phyloP scores from a whole-genome alignment of 768 basidiomycete genomes.

The Lentinula aciculospora region DNA sequence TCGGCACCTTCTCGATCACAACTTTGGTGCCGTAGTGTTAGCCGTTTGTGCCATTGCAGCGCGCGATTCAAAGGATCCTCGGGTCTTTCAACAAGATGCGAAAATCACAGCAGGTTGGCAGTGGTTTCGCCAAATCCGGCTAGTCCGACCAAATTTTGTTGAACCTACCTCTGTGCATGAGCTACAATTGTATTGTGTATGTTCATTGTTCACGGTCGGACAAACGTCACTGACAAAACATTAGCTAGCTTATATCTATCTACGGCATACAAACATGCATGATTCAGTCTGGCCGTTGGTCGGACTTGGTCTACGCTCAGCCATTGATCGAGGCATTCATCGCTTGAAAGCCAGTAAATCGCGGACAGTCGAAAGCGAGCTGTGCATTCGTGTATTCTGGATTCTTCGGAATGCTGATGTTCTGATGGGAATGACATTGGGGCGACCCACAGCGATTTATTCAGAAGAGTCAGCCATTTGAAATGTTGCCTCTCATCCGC shows the following conservation, averaged over 20 bases:
- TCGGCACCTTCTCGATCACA: background rate
- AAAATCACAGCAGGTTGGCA: conserved; percentile 23
- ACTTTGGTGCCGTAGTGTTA: conserved; percentile 39
- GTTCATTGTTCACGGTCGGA: conserved; percentile 17
- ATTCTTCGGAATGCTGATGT: background rate
- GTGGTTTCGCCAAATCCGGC: conserved; percentile 29
- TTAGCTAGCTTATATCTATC: conserved; percentile 13
- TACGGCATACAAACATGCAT: conserved; percentile 20
- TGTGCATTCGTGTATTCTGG: conserved; percentile 10
- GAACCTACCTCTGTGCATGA: conserved; percentile 28
- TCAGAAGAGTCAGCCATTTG: conserved; percentile 27
- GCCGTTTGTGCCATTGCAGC: conserved; percentile 47
- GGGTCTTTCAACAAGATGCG: conserved; percentile 21
- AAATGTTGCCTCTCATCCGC: background rate
- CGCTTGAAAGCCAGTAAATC: conserved; percentile 17
- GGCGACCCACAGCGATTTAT: conserved; percentile 42
- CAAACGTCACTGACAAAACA: conserved; percentile 1
- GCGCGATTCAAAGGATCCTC: conserved; percentile 35
- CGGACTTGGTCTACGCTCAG: conserved; percentile 32
- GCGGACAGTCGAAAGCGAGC: background rate
- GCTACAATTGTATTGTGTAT: conserved; percentile 28
- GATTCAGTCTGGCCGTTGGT: conserved; percentile 27
- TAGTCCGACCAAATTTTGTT: conserved; percentile 26
- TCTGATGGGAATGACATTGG: conserved; percentile 23
- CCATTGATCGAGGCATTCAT: conserved; percentile 42